Conservation (phyloP, 169 alveolate species). For the Eimeria necatrix region DNA sequence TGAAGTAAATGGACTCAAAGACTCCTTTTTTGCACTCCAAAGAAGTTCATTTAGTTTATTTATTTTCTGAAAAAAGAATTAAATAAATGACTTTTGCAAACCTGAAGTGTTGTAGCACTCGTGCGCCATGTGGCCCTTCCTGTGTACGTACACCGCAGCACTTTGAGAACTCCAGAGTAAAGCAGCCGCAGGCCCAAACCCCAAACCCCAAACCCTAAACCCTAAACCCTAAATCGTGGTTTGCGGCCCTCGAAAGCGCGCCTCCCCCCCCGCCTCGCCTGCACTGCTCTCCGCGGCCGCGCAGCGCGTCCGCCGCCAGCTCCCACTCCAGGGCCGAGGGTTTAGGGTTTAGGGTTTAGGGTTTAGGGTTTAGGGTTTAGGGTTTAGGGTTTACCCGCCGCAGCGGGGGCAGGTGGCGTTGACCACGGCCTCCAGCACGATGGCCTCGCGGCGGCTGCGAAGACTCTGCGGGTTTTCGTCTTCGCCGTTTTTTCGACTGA, state of each 20-base stretch:
- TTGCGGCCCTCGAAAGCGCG: too few relatives aligned
- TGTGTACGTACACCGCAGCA: constrained; percentile 38
- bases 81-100: not conserved
- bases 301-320: not conserved
- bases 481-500: constrained; percentile 54
- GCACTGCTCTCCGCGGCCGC: too few relatives aligned
- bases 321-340: not conserved
- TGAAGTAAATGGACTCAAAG: too few relatives aligned
- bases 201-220: too few relatives aligned
- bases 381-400: constrained; percentile 59
- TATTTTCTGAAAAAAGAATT: too few relatives aligned
- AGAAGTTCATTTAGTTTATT: too few relatives aligned
- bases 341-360: not conserved
- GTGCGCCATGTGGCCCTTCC: constrained; percentile 73
- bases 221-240: too few relatives aligned
- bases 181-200: too few relatives aligned
- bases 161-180: not conserved
- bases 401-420: constrained; percentile 65
- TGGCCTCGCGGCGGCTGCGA: too few relatives aligned
- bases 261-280: too few relatives aligned
- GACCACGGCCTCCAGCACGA: constrained; percentile 37
- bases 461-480: constrained; percentile 1
- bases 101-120: constrained; percentile 76
- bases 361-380: not conserved
- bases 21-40: too few relatives aligned